These are phyloP conservation scores for Biscogniauxia sp. DNA, from an alignment of 2,329 filamentous ascomycete genomes.

Conservation along the genomic window DNA sequence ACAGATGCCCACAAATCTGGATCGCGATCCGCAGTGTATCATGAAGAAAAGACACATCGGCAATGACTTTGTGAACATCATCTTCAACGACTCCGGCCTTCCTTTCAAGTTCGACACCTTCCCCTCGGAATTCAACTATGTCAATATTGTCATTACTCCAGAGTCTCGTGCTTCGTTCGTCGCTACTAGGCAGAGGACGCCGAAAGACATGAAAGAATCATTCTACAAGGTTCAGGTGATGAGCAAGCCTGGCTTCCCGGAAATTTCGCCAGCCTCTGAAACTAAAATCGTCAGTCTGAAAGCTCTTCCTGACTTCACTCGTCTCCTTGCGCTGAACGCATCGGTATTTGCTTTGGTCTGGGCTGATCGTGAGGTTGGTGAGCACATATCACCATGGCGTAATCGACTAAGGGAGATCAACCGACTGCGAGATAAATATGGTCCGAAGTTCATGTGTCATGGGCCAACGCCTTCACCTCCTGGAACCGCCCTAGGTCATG, in stretches of 20 bases:
- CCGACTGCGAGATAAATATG: constrained; percentile 69
- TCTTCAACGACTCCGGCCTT: constrained; percentile 94
- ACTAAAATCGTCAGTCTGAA: constrained; percentile 84
- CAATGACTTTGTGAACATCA: constrained; percentile 96
- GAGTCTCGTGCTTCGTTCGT: constrained; percentile 77
- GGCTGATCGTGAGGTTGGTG: constrained; percentile 71
- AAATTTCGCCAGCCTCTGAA: constrained; percentile 85
- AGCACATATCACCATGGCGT: constrained; percentile 87
- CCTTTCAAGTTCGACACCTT: constrained; percentile 90
- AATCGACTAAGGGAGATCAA: constrained; percentile 83
- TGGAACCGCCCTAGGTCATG: constrained; percentile 33
- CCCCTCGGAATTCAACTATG: constrained; percentile 91
- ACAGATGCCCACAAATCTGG: constrained; percentile 89
- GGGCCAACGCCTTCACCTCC: constrained; percentile 29
- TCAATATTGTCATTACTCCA: constrained; percentile 93
- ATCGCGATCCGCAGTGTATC: constrained; percentile 71
- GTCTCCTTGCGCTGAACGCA: constrained; percentile 86
- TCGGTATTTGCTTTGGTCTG: constrained; percentile 94
- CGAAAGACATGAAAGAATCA: constrained; percentile 39
- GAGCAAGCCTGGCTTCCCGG: constrained; percentile 83
- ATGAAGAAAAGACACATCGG: constrained; percentile 94
- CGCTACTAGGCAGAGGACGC: constrained; percentile 45
- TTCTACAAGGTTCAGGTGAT: constrained; percentile 92
- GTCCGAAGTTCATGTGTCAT: constrained; percentile 37
- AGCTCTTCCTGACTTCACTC: constrained; percentile 80